Conservation (phyloP, 352 stramenopile genomes). For the Pythium pectinolyticum region DNA sequence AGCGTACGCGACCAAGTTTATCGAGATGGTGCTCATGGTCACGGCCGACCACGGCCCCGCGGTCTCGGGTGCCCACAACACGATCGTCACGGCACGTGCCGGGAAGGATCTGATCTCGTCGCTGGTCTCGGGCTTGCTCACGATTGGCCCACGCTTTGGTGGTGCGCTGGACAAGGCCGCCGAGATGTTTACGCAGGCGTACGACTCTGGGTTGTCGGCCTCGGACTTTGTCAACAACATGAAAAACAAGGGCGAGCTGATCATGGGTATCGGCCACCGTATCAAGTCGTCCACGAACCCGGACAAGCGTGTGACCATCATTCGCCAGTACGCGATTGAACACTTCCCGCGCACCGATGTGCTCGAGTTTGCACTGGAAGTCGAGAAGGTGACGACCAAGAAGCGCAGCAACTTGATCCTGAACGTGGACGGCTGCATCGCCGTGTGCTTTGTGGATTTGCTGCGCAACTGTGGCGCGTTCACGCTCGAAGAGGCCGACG, state of each 20-base stretch:
- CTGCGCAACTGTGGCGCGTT: slow-evolving; percentile 91
- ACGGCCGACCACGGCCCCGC: slow-evolving; percentile 96
- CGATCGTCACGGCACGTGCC: slow-evolving; percentile 92
- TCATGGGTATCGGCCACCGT: slow-evolving; percentile 97
- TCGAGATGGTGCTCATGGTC: slow-evolving; percentile 98
- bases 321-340: slow-evolving; percentile 94
- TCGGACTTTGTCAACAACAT: slow-evolving; percentile 94
- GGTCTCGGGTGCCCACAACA: slow-evolving; percentile 96
- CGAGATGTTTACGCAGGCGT: slow-evolving; percentile 90
- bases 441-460: slow-evolving; percentile 96
- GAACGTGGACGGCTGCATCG: slow-evolving; percentile 97
- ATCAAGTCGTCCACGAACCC: slow-evolving; percentile 96
- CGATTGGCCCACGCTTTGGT: slow-evolving; percentile 95
- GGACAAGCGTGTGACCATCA: slow-evolving; percentile 96
- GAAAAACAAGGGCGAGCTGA: slow-evolving; percentile 94
- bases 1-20: slow-evolving; percentile 93
- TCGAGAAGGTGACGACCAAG: slow-evolving; percentile 96
- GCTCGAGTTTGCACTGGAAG: slow-evolving; percentile 94
- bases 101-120: slow-evolving; percentile 97
- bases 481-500: slow-evolving; percentile 90
- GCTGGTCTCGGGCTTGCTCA: slow-evolving; percentile 94
- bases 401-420: slow-evolving; percentile 98
- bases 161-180: slow-evolving; percentile 94
- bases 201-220: slow-evolving; percentile 87
- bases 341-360: slow-evolving; percentile 94